These are phyloP conservation scores for Cyberlindnera petersonii DNA, from an alignment of 805 yeast species.

Conservation along the genomic window DNA sequence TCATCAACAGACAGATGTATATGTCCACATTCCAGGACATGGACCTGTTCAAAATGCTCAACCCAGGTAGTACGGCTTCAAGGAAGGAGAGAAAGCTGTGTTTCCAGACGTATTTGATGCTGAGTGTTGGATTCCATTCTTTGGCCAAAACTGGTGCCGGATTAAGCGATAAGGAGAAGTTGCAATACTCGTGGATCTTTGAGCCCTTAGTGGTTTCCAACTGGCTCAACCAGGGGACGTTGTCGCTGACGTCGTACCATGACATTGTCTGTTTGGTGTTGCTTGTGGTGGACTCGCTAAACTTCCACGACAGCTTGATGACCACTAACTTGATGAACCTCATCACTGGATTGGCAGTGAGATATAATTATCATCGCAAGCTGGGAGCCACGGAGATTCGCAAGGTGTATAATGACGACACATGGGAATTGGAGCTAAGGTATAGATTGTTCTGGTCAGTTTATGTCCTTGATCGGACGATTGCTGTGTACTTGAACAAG, in stretches of 20 bases:
- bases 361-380: slow-evolving; percentile 43
- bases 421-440: slow-evolving; percentile 37
- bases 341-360: slow-evolving; percentile 42
- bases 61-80: slow-evolving; percentile 12
- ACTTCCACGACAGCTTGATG: slow-evolving; percentile 49
- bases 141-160: slow-evolving; percentile 11
- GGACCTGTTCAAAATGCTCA: slow-evolving; percentile 18
- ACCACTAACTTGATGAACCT: slow-evolving; percentile 52
- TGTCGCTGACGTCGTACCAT: slow-evolving; percentile 38
- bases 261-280: slow-evolving; percentile 42
- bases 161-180: slow-evolving; percentile 13
- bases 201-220: slow-evolving; percentile 5
- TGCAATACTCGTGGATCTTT: slow-evolving; percentile 12
- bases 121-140: slow-evolving; percentile 22
- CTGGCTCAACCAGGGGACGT: slow-evolving; percentile 15
- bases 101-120: slow-evolving; percentile 18
- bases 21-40: slow-evolving; percentile 10
- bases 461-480: slow-evolving; percentile 44
- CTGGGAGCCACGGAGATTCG: slow-evolving; percentile 9
- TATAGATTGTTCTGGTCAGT: slow-evolving; percentile 47
- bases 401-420: slow-evolving; percentile 21
- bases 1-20: slow-evolving; percentile 18
- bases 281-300: slow-evolving; percentile 50
- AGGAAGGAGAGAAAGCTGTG: slow-evolving; percentile 11
- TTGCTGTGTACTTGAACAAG: slow-evolving; percentile 49